Evolutionary conservation across 306 rosid genomes (phyloP), one percentile per base, ranked within the genome.

Genomic region (Trifolium subterraneum): DNA sequence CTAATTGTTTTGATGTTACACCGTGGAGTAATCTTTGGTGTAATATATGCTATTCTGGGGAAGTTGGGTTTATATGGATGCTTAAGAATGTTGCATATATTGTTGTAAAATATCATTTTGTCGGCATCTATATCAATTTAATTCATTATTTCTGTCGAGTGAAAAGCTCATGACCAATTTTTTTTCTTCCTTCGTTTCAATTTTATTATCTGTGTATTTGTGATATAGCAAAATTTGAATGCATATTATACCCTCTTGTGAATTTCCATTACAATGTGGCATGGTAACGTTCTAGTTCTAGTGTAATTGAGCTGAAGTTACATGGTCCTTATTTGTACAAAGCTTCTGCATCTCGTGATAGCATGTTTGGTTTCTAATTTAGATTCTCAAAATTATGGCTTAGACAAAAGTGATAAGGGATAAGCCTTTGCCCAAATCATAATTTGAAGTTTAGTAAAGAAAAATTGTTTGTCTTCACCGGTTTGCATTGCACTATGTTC

Each of bases 191-290:
- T 61, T 19, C 73, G 6, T 29, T 29, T 29, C 33, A 48, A 25
- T 51, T 74, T 65, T 64, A 29, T 29, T 4, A 29, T 29, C 33
- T 29, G 6, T 29, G 33, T 52, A 39, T 75, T 62, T 86, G 82
- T 78, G 70, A 69, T 75, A 72, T 72, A 68, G 62, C 65, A 73
- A 70, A 50, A 70, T 39, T 52, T 76, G 67, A 75, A 72, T 48
- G 60, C 63, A 80, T 77, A 61, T 74, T 56, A 68, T 64, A 72
- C 79, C 84, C 61, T 55, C 38, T 33, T 76, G 82, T 76, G 55
- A 66, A 75, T 82, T 79, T 81, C 65, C 62, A 67, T 84, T 71
- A 71, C 35, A 87, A 81, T 73, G 85, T 87, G 10, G 87, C 80
- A 27, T 84, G 8, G 87, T 81, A 25, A 87, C 75, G 67, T 79